Percentiles rank a stretch among this genome's conserved stretches.
phyloP scores from a whole-genome alignment of 768 basidiomycete species.

The Lentinula guzmanii region DNA sequence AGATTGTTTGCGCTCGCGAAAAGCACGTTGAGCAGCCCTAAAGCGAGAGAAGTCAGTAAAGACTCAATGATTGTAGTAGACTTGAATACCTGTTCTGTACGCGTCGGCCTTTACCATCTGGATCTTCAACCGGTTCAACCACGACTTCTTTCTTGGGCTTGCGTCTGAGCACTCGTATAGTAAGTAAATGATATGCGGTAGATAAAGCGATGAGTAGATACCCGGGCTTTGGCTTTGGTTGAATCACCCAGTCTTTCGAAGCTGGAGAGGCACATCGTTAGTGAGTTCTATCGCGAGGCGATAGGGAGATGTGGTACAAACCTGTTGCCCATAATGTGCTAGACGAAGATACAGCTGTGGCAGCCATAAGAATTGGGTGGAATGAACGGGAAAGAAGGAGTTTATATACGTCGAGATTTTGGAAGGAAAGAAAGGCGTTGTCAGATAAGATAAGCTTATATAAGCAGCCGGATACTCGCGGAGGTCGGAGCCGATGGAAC shows the following conservation, averaged over 20 bases:
- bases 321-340: constrained; percentile 73
- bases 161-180: constrained; percentile 20
- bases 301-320: constrained; percentile 22
- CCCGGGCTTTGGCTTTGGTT: constrained; percentile 82
- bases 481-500: constrained; percentile 15
- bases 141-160: constrained; percentile 74
- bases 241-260: constrained; percentile 88
- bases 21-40: constrained; percentile 85
- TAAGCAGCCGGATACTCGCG: constrained; percentile 18
- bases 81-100: constrained; percentile 63
- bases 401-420: constrained; percentile 15
- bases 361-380: constrained; percentile 16
- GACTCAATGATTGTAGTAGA: background rate
- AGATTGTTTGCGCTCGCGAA: constrained; percentile 84
- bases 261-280: constrained; percentile 31
- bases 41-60: constrained; percentile 4
- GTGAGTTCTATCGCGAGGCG: background rate
- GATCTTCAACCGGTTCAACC: constrained; percentile 15
- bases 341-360: constrained; percentile 35
- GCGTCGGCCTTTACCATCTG: constrained; percentile 58
- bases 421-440: constrained; percentile 18
- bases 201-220: background rate
- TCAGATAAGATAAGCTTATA: constrained; percentile 46
- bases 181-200: background rate
- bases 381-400: constrained; percentile 14